These are phyloP conservation scores for Lentinula guzmanii DNA, from an alignment of 768 basidiomycete genomes.

Conservation along the genomic window DNA sequence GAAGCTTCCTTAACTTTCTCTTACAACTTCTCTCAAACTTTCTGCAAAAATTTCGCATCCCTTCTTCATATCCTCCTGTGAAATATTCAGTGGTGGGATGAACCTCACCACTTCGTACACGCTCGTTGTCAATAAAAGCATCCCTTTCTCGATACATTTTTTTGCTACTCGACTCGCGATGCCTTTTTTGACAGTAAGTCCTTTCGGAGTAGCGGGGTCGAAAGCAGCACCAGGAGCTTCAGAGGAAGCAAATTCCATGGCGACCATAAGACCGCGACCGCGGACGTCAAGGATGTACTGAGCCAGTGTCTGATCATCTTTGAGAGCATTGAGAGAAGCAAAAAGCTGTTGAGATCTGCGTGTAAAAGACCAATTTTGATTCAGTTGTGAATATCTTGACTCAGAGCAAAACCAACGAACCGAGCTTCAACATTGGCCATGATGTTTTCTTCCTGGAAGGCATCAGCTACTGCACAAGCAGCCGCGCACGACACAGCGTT, in stretches of 20 bases:
- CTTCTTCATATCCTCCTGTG: slow-evolving; percentile 64
- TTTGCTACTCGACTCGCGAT: slow-evolving; percentile 68
- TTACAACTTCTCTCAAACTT: slow-evolving; percentile 68
- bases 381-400: neutral
- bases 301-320: slow-evolving; percentile 41
- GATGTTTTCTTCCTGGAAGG: slow-evolving; percentile 74
- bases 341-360: slow-evolving; percentile 73
- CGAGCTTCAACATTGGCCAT: slow-evolving; percentile 74
- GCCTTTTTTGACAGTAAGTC: slow-evolving; percentile 19
- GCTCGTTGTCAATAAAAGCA: slow-evolving; percentile 86
- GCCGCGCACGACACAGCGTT: slow-evolving; percentile 93
- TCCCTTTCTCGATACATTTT: slow-evolving; percentile 79
- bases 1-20: slow-evolving; percentile 22
- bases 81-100: slow-evolving; percentile 88
- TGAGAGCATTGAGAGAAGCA: slow-evolving; percentile 48
- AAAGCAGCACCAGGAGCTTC: slow-evolving; percentile 36
- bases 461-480: slow-evolving; percentile 75
- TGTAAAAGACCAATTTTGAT: neutral
- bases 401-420: slow-evolving; percentile 24
- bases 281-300: slow-evolving; percentile 79
- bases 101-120: slow-evolving; percentile 86
- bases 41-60: slow-evolving; percentile 62
- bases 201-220: slow-evolving; percentile 34
- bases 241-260: slow-evolving; percentile 69
- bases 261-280: slow-evolving; percentile 87